Evolutionary conservation across 2,329 filamentous ascomycete genomes (phyloP).

Genomic region (Paecilomyces sp.): DNA sequence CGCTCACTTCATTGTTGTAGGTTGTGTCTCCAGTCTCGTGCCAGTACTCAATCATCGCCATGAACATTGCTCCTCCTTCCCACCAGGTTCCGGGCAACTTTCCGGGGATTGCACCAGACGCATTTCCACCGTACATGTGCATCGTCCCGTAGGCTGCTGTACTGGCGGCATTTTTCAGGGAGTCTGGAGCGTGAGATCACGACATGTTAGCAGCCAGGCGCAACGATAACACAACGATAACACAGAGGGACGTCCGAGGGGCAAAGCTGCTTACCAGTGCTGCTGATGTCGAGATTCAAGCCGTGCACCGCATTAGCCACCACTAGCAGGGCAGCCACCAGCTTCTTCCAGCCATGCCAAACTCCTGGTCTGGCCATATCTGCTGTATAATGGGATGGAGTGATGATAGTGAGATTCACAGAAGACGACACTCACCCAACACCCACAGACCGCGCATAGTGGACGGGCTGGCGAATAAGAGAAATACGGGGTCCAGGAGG

Average conservation of each 20-base stretch:
- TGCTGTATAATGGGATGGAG: neutral
- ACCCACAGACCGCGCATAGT: neutral
- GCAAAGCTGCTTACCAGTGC: neutral
- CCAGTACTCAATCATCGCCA: slow-evolving; percentile 74
- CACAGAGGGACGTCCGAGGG: neutral
- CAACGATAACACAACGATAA: neutral
- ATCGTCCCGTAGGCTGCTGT: slow-evolving; percentile 34
- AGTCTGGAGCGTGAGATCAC: slow-evolving; percentile 3
- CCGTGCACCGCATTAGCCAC: neutral
- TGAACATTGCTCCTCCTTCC: slow-evolving; percentile 67
- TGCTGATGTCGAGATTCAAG: neutral
- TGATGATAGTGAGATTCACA: neutral
- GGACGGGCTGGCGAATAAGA: neutral
- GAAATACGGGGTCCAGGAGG: neutral
- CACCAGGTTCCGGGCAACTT: slow-evolving; percentile 43
- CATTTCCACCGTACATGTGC: slow-evolving; percentile 28
- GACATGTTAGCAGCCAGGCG: neutral
- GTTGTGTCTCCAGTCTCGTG: slow-evolving; percentile 67
- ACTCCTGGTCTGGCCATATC: neutral
- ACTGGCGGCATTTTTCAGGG: slow-evolving; percentile 27
- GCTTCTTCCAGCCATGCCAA: neutral
- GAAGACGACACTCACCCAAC: neutral
- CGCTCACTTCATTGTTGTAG: slow-evolving; percentile 61
- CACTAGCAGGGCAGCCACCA: neutral
- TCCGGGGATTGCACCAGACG: slow-evolving; percentile 31